phyloP scores from a whole-genome alignment of 345 rosid genomes.

The Gossypium stocksii region DNA sequence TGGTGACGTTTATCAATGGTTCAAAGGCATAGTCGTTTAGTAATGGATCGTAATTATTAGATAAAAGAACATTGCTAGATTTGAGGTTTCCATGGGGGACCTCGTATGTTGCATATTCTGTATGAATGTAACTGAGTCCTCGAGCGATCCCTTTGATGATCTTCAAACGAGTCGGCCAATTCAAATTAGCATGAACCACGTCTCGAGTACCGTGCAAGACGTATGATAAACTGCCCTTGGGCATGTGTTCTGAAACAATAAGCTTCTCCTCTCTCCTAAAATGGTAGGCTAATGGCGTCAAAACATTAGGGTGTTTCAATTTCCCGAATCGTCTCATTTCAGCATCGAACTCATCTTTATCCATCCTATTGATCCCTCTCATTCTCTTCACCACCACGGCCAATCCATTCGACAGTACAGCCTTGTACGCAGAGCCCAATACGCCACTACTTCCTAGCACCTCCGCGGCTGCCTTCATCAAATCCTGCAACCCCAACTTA shows the following conservation, averaged over 20 bases:
- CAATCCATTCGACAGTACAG: conserved; percentile 59
- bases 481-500: conserved; percentile 57
- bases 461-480: conserved; percentile 93
- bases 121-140: conserved; percentile 60
- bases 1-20: conserved; percentile 37
- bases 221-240: conserved; percentile 74
- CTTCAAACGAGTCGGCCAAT: conserved; percentile 59
- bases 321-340: conserved; percentile 71
- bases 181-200: conserved; percentile 39
- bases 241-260: conserved; percentile 66
- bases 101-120: conserved; percentile 45
- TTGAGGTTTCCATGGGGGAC: conserved; percentile 90
- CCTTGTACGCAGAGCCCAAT: conserved; percentile 88
- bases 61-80: conserved; percentile 72
- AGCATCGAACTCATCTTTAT: conserved; percentile 50
- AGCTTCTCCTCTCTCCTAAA: conserved; percentile 84
- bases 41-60: conserved; percentile 47
- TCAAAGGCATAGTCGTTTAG: conserved; percentile 63
- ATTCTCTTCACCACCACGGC: conserved; percentile 85
- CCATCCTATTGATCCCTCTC: conserved; percentile 64
- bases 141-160: conserved; percentile 55
- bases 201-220: conserved; percentile 40
- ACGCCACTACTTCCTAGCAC: conserved; percentile 83
- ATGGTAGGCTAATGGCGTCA: conserved; percentile 79
- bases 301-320: conserved; percentile 56